These are phyloP conservation scores for Cladosporium sp. DNA, from an alignment of 2,329 filamentous ascomycete species.

Conservation along the genomic window DNA sequence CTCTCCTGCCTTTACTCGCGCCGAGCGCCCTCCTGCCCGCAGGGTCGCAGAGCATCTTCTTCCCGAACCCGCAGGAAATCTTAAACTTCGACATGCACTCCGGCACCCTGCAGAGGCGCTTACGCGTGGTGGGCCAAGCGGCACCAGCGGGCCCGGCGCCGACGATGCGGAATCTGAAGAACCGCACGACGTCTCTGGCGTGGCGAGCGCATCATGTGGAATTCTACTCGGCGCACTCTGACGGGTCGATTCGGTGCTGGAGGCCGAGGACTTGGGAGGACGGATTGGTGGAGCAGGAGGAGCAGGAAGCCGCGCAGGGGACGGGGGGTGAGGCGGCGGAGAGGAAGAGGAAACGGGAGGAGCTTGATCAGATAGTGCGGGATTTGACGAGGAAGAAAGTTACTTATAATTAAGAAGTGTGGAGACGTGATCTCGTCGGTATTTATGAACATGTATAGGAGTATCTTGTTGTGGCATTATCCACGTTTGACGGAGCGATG, in stretches of 20 bases:
- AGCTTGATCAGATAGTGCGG: slow-evolving; percentile 73
- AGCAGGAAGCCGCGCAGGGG: slow-evolving; percentile 37
- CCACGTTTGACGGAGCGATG: too few species aligned
- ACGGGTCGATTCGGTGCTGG: slow-evolving; percentile 82
- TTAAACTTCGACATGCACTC: slow-evolving; percentile 75
- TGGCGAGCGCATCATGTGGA: slow-evolving; percentile 70
- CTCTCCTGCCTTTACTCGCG: slow-evolving; percentile 46
- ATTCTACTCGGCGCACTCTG: slow-evolving; percentile 77
- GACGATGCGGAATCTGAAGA: slow-evolving; percentile 29
- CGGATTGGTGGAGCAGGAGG: slow-evolving; percentile 39
- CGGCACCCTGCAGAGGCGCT: slow-evolving; percentile 65
- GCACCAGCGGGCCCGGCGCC: slow-evolving; percentile 15
- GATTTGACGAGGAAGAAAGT: slow-evolving; percentile 70
- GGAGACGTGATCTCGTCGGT: too few species aligned
- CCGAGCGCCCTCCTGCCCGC: slow-evolving; percentile 56
- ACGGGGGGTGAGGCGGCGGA: slow-evolving; percentile 35
- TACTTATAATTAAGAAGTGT: slow-evolving; percentile 39
- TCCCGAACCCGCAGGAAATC: slow-evolving; percentile 72
- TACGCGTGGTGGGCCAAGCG: slow-evolving; percentile 56
- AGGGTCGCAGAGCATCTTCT: slow-evolving; percentile 66
- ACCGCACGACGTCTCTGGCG: slow-evolving; percentile 68
- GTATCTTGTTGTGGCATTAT: too few species aligned
- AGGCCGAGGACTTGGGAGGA: slow-evolving; percentile 55
- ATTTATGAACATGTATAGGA: too few species aligned
- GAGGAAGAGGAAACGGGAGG: slow-evolving; percentile 67